Evolutionary conservation across 805 yeast species (phyloP), one percentile per base, ranked within the genome.

Genomic region (Yarrowia sp.): DNA sequence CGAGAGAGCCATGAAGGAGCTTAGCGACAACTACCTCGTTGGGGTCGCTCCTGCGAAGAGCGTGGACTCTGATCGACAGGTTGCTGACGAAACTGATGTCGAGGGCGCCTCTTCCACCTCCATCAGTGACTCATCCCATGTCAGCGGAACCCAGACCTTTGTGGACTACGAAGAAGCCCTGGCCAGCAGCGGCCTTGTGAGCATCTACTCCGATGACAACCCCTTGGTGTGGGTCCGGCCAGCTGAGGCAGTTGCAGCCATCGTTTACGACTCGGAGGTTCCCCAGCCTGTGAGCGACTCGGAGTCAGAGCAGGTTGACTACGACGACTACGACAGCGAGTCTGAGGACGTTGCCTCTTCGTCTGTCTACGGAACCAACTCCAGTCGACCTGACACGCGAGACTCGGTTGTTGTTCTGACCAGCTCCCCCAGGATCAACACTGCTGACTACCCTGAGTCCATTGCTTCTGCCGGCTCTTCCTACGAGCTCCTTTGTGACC

Each of bases 381-480:
- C 51, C 4, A 44, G 51, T 29, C 24, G 51, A 13, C 33, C 33
- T 6, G 51, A 29, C 6, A 44, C 51, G 2, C 10, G 35, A 12
- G 51, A 44, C 22, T 27, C 51, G 18, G 35, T 27, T 2, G 16
- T 44, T 3, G 51, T 44, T 9, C 18, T 44, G 35, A 27, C 51
- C n/a, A 27, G 51, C 51, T 44, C 51, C 14, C 51, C 51, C 19
- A 44, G 51, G 12, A 14, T 44, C 35, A 18, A 44, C 35, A 29
- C 51, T 3, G 35, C 51, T 24, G 51, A 44, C 24, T 44, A 44
- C 35, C 51, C 51, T 4, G 51, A 44, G 16, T 44, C 51, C 13
- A 35, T 18, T 9, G 35, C 16, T 18, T 44, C 51, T 16, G 12
- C 9, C 18, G 44, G 21, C 9, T 42, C 21, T 2, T 21, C 32